Evolutionary conservation across 1,284 basidiomycete species (phyloP), one percentile per base, ranked within the genome.

Genomic region (Ganoderma multipileum): DNA sequence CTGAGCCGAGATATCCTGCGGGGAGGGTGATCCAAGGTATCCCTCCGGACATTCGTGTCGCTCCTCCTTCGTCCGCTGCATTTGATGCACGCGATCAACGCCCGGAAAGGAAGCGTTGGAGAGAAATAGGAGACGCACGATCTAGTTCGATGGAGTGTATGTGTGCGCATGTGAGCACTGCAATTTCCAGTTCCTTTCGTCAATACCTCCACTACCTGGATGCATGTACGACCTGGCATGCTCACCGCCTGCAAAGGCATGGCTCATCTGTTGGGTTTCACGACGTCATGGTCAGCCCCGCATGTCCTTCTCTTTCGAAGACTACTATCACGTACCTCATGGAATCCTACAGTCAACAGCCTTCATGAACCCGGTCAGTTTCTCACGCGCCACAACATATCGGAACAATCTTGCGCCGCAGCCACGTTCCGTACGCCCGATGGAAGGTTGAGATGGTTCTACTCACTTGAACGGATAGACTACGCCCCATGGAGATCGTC

Each of bases 401-500:
- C 16, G 52, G 52, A 55, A 55, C 52, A 55, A 33, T 9, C 28
- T 33, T 33, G 28, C 26, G 12, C 52, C 52, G 52, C 18, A 28
- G 16, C 28, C 30, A 55, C 28, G 28, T 18, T 33, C 52, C 28
- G 28, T 33, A 55, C 2, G 28, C 16, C 6, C 50, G 26, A 28
- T 28, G 28, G 52, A 39, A 39, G 38, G 52, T 30, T 44, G 55
- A 47, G 47, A 39, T 8, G 5, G 6, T 18, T 11, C 7, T 2
- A 83, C 89, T 79, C 84, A 94, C 91, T 96, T 96, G 89, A 97
- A 97, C 1, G 95, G 95, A 80, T 96, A 97, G 74, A 97, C 93
- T 94, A 72, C 54, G 64, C 38, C 33, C 38, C 60, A 63, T 14
- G 54, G 50, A 72, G 55, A 41, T 60, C 36, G 9, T 58, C 44